Evolutionary conservation across 2,329 filamentous ascomycete genomes (phyloP).

Genomic region (Nigrograna mackinnonii): DNA sequence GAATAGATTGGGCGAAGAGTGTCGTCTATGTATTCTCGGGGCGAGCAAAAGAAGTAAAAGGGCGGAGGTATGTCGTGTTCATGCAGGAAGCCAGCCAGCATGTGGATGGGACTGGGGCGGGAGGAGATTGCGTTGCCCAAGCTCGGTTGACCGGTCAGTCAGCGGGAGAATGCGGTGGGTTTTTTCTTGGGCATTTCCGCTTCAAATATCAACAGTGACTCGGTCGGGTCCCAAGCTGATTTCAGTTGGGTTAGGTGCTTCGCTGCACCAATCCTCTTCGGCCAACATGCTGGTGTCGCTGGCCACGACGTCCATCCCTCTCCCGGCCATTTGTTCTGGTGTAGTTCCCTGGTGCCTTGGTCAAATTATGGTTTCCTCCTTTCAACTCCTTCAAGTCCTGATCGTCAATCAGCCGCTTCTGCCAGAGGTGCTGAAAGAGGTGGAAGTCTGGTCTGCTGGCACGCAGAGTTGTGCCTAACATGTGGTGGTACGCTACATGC

Average conservation of each 20-base stretch:
- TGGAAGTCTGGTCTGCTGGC: slow-evolving; percentile 30
- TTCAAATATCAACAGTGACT: background rate
- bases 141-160: slow-evolving; percentile 10
- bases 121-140: background rate
- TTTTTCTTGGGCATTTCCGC: background rate
- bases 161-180: slow-evolving; percentile 4
- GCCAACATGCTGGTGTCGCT: slow-evolving; percentile 12
- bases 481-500: slow-evolving; percentile 29
- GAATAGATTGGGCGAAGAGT: too few relatives aligned
- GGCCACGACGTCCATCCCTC: slow-evolving; percentile 3
- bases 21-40: too few relatives aligned
- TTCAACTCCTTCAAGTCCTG: slow-evolving; percentile 36
- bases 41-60: too few relatives aligned
- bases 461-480: slow-evolving; percentile 24
- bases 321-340: slow-evolving; percentile 16
- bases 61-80: background rate
- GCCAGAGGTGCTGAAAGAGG: slow-evolving; percentile 33
- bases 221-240: background rate
- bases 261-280: background rate
- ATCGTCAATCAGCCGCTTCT: slow-evolving; percentile 31
- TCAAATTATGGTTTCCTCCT: slow-evolving; percentile 31
- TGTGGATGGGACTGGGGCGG: slow-evolving; percentile 1
- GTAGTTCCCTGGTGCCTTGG: slow-evolving; percentile 19
- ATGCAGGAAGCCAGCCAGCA: slow-evolving; percentile 13
- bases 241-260: background rate